phyloP scores from a whole-genome alignment of 192 early-diverging fungal genomes.

The Allomyces macrogynus region DNA sequence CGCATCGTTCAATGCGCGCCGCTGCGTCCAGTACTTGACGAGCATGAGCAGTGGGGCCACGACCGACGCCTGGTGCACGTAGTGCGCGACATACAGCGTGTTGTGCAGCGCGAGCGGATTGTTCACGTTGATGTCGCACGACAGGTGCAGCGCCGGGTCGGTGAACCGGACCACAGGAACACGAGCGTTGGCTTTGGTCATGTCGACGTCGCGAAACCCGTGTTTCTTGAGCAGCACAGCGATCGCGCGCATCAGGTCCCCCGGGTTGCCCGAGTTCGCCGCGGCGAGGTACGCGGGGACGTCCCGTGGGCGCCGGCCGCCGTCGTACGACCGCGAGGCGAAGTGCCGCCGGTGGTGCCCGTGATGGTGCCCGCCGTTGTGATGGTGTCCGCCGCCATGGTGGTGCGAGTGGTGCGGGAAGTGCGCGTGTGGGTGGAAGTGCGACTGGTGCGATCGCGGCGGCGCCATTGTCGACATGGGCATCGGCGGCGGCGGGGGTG shows the following conservation, averaged over 20 bases:
- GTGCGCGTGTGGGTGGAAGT: too few relatives aligned
- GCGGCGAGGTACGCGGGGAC: too few relatives aligned
- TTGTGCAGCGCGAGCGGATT: constrained; percentile 77
- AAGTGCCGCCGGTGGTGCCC: too few relatives aligned
- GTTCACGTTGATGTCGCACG: constrained; percentile 89
- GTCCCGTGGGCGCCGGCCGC: too few relatives aligned
- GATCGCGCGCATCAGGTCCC: not conserved
- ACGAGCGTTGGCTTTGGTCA: not conserved
- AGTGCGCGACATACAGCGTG: constrained; percentile 70
- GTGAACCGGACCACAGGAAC: not conserved
- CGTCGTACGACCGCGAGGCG: too few relatives aligned
- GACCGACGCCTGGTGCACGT: constrained; percentile 67
- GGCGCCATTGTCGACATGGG: too few relatives aligned
- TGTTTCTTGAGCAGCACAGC: not conserved
- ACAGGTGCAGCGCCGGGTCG: constrained; percentile 11
- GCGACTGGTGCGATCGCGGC: too few relatives aligned
- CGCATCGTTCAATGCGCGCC: constrained; percentile 69
- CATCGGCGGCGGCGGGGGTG: too few relatives aligned
- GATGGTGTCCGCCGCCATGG: too few relatives aligned
- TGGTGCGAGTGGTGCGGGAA: too few relatives aligned
- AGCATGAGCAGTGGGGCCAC: constrained; percentile 78
- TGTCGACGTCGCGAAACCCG: not conserved
- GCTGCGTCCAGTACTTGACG: constrained; percentile 84
- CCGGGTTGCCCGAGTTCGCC: not conserved
- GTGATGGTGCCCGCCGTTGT: too few relatives aligned